phyloP scores from a whole-genome alignment of 176 grass and related monocot species.

The Carex littledalei region DNA sequence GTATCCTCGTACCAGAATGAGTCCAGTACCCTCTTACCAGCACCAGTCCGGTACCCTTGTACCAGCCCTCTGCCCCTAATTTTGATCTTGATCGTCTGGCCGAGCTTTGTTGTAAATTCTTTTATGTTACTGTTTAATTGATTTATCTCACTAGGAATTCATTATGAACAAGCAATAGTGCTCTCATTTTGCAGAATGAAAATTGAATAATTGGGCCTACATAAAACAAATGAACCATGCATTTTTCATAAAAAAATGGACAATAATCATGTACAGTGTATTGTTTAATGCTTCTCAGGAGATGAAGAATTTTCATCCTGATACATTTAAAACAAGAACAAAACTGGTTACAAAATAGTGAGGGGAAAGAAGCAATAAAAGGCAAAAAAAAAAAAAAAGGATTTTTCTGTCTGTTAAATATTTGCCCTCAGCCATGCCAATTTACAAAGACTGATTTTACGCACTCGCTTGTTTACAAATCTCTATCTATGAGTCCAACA shows the following conservation, averaged over 20 bases:
- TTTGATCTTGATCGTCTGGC: no score
- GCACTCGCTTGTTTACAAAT: conserved; percentile 37
- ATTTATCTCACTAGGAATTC: neutral
- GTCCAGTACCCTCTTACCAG: no score
- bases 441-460: conserved; percentile 41
- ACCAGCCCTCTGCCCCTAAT: no score
- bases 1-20: no score
- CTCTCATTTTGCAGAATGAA: neutral
- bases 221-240: neutral
- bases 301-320: conserved; percentile 7
- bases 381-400: conserved; percentile 27
- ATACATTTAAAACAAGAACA: conserved; percentile 11
- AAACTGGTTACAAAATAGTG: conserved; percentile 30
- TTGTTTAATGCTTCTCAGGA: conserved; percentile 10
- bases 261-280: conserved; percentile 16
- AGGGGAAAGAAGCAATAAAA: conserved; percentile 18
- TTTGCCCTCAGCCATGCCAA: conserved; percentile 38
- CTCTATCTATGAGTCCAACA: conserved; percentile 49
- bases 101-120: no score
- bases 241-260: neutral
- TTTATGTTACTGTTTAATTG: neutral
- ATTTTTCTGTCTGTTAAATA: conserved; percentile 21
- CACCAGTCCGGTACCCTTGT: no score
- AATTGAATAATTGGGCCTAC: neutral
- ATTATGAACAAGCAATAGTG: neutral